Conservation (phyloP, 208 protist genomes). For the Leishmania guyanensis region DNA sequence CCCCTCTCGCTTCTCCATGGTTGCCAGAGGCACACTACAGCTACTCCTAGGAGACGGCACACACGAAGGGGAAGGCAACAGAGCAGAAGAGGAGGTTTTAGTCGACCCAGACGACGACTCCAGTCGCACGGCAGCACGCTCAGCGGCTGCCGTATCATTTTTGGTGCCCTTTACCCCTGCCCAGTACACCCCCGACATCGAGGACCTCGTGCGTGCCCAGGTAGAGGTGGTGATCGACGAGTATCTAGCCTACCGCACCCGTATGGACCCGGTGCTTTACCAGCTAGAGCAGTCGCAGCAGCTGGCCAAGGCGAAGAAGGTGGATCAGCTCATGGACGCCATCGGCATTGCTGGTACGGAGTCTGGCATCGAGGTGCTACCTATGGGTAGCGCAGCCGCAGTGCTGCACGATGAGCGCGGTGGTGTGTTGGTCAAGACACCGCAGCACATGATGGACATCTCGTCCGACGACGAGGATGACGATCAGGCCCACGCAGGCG, state of each 20-base stretch:
- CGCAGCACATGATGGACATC: slow-evolving; percentile 22
- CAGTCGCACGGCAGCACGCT: neutral
- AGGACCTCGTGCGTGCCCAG: slow-evolving; percentile 70
- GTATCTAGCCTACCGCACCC: slow-evolving; percentile 71
- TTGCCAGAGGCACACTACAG: slow-evolving; percentile 32
- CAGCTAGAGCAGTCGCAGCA: slow-evolving; percentile 53
- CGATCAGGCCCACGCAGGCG: slow-evolving; percentile 18
- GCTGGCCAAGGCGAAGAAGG: slow-evolving; percentile 37
- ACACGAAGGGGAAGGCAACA: neutral
- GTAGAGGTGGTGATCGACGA: slow-evolving; percentile 68
- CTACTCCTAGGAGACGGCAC: slow-evolving; percentile 12
- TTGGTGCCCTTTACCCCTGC: slow-evolving; percentile 63
- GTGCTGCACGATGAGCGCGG: neutral
- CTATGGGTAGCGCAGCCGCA: neutral
- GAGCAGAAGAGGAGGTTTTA: neutral
- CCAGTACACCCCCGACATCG: slow-evolving; percentile 55
- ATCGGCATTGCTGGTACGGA: slow-evolving; percentile 38
- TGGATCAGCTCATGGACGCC: slow-evolving; percentile 57
- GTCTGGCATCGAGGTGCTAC: slow-evolving; percentile 11
- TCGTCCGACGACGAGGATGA: slow-evolving; percentile 36
- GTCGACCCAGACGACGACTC: neutral
- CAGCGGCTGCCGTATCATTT: slow-evolving; percentile 18
- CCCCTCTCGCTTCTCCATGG: slow-evolving; percentile 66
- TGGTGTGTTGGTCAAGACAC: neutral
- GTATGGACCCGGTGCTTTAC: slow-evolving; percentile 73